Conservation (phyloP, 208 protist genomes). For the Strigomonas galati region DNA sequence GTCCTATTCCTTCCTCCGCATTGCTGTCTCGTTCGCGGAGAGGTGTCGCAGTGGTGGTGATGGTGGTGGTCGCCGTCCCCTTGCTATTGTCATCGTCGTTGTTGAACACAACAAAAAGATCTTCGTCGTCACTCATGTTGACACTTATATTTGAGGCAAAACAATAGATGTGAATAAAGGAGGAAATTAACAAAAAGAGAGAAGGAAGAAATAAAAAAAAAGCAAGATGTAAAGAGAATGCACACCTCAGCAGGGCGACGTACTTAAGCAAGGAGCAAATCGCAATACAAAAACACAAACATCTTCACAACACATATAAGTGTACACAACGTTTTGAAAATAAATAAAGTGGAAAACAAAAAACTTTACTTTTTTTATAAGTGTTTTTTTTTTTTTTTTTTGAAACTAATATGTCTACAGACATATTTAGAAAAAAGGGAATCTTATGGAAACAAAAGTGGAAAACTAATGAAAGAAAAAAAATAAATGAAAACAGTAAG, state of each 20-base stretch:
- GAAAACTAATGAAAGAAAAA: too few species aligned
- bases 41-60: too few species aligned
- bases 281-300: too few species aligned
- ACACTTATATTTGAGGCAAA: neutral
- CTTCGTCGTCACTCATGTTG: neutral
- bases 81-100: too few species aligned
- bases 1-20: too few species aligned
- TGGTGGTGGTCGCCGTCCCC: too few species aligned
- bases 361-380: neutral
- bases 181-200: slow-evolving; percentile 1
- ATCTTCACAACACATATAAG: slow-evolving; percentile 3
- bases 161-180: neutral
- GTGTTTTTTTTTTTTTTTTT: slow-evolving; percentile 4
- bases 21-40: too few species aligned
- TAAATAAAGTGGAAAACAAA: slow-evolving; percentile 7
- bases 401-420: neutral
- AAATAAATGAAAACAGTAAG: too few species aligned
- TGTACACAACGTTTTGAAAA: neutral
- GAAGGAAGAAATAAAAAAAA: slow-evolving; percentile 14
- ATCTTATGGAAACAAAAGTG: too few species aligned
- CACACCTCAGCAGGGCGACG: too few species aligned
- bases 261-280: too few species aligned
- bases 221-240: neutral
- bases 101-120: slow-evolving; percentile 3
- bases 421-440: too few species aligned